These are phyloP conservation scores for Creolimax fragrantissima DNA, from an alignment of 78 protist species.

Conservation along the genomic window DNA sequence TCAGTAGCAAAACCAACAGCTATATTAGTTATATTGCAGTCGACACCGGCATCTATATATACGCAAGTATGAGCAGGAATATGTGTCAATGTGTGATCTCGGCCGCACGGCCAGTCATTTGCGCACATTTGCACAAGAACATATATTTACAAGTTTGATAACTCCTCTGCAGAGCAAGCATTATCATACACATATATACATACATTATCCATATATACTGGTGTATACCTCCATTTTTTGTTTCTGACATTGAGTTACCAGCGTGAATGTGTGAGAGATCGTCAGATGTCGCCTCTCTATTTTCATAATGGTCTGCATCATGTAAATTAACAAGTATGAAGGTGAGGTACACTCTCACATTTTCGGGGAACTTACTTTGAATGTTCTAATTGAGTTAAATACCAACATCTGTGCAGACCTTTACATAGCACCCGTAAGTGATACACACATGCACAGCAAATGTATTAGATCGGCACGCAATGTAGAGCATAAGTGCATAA, in stretches of 20 bases:
- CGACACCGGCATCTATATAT: background rate
- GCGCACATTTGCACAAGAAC: too few relatives aligned
- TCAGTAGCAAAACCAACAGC: too few relatives aligned
- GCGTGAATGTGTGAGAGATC: background rate
- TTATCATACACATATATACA: background rate
- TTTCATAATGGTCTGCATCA: background rate
- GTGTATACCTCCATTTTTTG: too few relatives aligned
- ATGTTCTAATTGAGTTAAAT: background rate
- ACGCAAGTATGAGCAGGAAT: background rate
- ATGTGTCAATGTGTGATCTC: too few relatives aligned
- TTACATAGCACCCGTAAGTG: background rate
- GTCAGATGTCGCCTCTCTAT: background rate
- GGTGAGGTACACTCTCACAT: background rate
- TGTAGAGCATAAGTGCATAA: background rate
- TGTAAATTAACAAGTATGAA: background rate
- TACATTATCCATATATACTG: background rate
- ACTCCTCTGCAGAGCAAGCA: background rate
- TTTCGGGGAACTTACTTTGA: background rate
- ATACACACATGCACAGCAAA: background rate
- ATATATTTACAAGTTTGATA: background rate
- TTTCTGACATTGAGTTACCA: background rate
- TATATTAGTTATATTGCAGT: too few relatives aligned
- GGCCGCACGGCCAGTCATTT: too few relatives aligned
- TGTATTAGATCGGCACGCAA: background rate
- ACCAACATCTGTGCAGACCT: background rate